Conservation (phyloP, 805 yeast species). For the Candida chilensis region DNA sequence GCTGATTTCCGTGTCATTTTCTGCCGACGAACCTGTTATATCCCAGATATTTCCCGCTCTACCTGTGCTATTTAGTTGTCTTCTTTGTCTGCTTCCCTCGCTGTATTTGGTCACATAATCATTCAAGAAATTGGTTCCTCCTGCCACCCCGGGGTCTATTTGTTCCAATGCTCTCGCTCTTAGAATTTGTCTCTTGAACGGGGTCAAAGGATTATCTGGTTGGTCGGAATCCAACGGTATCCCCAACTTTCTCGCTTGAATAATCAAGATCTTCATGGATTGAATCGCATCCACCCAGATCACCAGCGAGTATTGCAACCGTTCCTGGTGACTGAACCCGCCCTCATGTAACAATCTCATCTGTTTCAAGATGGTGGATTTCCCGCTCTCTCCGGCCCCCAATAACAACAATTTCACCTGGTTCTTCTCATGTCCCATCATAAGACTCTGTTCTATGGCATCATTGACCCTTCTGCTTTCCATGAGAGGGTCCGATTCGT, state of each 20-base stretch:
- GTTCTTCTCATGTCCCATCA: constrained; percentile 40
- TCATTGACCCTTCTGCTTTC: constrained; percentile 47
- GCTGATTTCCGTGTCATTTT: constrained; percentile 5
- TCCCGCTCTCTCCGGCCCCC: constrained; percentile 95
- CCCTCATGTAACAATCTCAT: constrained; percentile 78
- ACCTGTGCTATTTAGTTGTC: too few relatives aligned
- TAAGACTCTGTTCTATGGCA: constrained; percentile 55
- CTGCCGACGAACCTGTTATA: constrained; percentile 11
- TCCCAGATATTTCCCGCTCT: constrained; percentile 18
- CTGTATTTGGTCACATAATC: constrained; percentile 58
- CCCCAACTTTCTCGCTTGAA: constrained; percentile 63
- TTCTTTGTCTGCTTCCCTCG: too few relatives aligned
- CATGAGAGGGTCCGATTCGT: constrained; percentile 44
- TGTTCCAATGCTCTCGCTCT: constrained; percentile 50
- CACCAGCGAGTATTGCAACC: constrained; percentile 72
- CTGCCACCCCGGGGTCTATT: constrained; percentile 58
- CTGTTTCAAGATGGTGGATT: constrained; percentile 87
- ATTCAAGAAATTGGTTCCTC: constrained; percentile 53
- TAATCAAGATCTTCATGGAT: constrained; percentile 67
- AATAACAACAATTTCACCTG: constrained; percentile 67
- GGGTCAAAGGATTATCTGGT: constrained; percentile 34
- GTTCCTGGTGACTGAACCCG: constrained; percentile 74
- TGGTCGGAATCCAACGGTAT: constrained; percentile 60
- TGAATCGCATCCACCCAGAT: constrained; percentile 91
- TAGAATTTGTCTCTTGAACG: constrained; percentile 39